Conservation (phyloP, 2,329 filamentous ascomycete genomes). For the Amauroascus verrucosus region DNA sequence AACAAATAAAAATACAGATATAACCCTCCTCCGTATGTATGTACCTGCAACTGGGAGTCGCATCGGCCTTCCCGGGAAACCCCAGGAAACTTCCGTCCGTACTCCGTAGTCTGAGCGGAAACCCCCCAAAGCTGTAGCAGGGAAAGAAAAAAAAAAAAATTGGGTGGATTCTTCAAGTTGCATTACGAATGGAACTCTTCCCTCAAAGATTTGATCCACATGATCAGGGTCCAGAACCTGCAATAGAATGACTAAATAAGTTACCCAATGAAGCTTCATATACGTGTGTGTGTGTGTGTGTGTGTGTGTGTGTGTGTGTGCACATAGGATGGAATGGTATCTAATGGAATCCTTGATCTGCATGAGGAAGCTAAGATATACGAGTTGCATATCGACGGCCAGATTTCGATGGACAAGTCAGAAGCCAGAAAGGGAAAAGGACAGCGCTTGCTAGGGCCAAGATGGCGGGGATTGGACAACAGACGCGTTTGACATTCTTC, state of each 20-base stretch:
- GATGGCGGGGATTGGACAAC: conserved; percentile 11
- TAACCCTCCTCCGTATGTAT: no score
- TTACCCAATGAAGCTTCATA: neutral
- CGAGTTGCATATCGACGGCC: conserved; percentile 3
- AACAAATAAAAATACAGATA: neutral
- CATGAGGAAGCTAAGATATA: neutral
- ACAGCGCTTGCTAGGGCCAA: conserved; percentile 11
- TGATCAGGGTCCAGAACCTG: conserved; percentile 5
- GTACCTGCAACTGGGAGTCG: no score
- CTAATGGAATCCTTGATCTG: conserved; percentile 5
- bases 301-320: no score
- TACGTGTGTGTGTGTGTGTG: no score
- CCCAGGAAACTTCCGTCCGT: neutral
- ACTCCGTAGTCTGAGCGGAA: neutral
- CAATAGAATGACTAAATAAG: no score
- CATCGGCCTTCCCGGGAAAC: no score
- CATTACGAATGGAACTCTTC: neutral
- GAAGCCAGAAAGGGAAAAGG: neutral
- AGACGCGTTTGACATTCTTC: conserved; percentile 12
- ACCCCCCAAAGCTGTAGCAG: neutral
- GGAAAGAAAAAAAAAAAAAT: no score
- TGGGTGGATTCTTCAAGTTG: neutral
- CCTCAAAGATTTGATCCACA: neutral
- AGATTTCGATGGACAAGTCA: neutral
- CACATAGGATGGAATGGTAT: neutral